phyloP scores from a whole-genome alignment of 2,329 filamentous ascomycete genomes.

The Podosphaera fusca region DNA sequence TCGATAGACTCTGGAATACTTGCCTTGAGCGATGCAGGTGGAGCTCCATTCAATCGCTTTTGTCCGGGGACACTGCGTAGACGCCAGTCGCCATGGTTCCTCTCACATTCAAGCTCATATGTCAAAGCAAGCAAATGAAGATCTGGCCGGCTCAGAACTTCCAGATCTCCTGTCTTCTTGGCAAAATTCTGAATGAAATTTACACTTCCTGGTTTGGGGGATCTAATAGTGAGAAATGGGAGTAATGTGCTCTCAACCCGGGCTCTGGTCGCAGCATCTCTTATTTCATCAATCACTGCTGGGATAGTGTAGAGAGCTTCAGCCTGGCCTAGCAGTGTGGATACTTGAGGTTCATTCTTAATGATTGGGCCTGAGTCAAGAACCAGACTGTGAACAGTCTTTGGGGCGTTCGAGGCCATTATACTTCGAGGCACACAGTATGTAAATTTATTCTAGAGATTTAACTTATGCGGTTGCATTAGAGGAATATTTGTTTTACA shows the following conservation, averaged over 20 bases:
- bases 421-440: background rate
- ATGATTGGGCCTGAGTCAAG: conserved; percentile 85
- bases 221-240: conserved; percentile 62
- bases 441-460: background rate
- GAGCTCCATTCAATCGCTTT: conserved; percentile 49
- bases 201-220: conserved; percentile 52
- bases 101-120: conserved; percentile 85
- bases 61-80: conserved; percentile 58
- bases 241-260: conserved; percentile 66
- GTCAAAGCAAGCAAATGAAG: conserved; percentile 71
- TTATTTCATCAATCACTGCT: conserved; percentile 66
- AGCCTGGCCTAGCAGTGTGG: conserved; percentile 55
- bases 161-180: conserved; percentile 67
- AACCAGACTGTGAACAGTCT: conserved; percentile 60
- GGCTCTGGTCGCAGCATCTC: conserved; percentile 57
- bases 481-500: too few relatives aligned
- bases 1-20: background rate
- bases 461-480: background rate
- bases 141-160: conserved; percentile 74
- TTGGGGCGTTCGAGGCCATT: conserved; percentile 20
- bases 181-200: conserved; percentile 68
- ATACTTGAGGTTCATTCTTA: conserved; percentile 72
- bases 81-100: conserved; percentile 74
- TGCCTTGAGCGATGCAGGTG: conserved; percentile 12
- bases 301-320: conserved; percentile 65